Base-by-base conservation (phyloP, 2,329 filamentous ascomycete genomes). In the Beauveria rudraprayagi region DNA sequence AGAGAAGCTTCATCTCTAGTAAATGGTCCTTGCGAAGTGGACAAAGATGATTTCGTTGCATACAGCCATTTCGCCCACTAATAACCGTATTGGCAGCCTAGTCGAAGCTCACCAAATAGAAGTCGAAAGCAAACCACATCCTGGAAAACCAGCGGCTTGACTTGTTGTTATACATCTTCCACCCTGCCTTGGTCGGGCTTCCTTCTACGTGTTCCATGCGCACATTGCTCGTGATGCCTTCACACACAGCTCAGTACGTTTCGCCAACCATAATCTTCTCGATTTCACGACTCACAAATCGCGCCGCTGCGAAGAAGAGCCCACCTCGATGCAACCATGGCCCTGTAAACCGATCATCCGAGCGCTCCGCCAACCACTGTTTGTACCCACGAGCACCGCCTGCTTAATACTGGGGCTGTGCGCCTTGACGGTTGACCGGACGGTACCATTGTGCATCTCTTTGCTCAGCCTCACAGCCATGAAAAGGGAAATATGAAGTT, bases 341-440 rank as follows among this genome's bases (percentile, higher is more conserved):
- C 6, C 26, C 9, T 24, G n/a, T 28, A 14, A 22, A 41, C 10
- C 10, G 24, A 30, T 44, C 40, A 52, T 60, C 56, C 47, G 56
- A 60, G 48, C 37, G 26, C 46, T 40, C 56, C 47, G 56, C 46
- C 48, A 37, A 51, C 56, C 56, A 60, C 24, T 53, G 40, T 40
- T 30, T 26, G 40, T 37, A 28, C 37, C 44, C 56, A 37, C 40
- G 56, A 46, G 56, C 34, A 40, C n/a, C 19, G 41, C 26, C 9
- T 37, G 17, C 30, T 19, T 37, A 9, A 9, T 10, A 37, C 16
- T n/a, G 7, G 46, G 46, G 22, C 46, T 22, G 26, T 50, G 48
- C 56, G 17, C 44, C 40, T 26, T 44, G 48, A 53, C 56, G 48
- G 37, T 26, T 60, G 47, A 53, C 46, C 56, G 34, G 44, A 26